phyloP scores from a whole-genome alignment of 805 yeast species.

The Starmera pachycereana region DNA sequence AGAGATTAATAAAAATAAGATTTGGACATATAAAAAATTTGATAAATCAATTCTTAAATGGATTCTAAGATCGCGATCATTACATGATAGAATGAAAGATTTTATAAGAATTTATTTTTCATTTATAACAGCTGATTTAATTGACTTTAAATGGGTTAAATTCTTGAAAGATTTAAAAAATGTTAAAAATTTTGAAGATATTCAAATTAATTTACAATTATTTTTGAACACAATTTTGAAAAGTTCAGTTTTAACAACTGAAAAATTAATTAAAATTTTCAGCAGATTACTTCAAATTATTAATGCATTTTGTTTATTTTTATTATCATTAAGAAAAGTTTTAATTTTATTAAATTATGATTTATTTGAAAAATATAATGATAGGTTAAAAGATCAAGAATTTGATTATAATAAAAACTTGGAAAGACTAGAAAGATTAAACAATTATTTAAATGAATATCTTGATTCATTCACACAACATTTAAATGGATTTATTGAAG shows the following conservation, averaged over 20 bases:
- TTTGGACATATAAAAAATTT: constrained; percentile 51
- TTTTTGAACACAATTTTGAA: constrained; percentile 54
- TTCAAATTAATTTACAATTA: constrained; percentile 37
- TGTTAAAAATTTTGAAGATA: constrained; percentile 29
- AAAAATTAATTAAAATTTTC: constrained; percentile 36
- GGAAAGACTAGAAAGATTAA: constrained; percentile 30
- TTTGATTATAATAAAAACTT: constrained; percentile 30
- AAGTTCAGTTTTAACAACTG: constrained; percentile 58
- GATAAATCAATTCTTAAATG: constrained; percentile 36
- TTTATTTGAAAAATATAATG: constrained; percentile 27
- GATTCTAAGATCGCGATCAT: constrained; percentile 41
- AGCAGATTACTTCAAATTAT: constrained; percentile 37
- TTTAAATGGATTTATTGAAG: constrained; percentile 34
- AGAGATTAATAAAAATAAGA: constrained; percentile 50
- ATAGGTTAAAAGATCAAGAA: constrained; percentile 27
- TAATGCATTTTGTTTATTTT: constrained; percentile 36
- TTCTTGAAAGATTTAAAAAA: constrained; percentile 22
- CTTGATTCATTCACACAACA: constrained; percentile 34
- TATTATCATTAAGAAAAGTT: constrained; percentile 43
- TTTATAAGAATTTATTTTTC: constrained; percentile 44
- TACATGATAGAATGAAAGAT: constrained; percentile 41
- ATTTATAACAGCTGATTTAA: constrained; percentile 48
- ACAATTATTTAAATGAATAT: constrained; percentile 30
- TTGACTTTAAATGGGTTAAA: constrained; percentile 41
- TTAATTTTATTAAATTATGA: constrained; percentile 38